A percentile compares a stretch with the other conserved stretches of the same genome.
These are phyloP conservation scores for Fusarium sp. DNA, from an alignment of 2,329 filamentous ascomycete species.

Conservation along the genomic window DNA sequence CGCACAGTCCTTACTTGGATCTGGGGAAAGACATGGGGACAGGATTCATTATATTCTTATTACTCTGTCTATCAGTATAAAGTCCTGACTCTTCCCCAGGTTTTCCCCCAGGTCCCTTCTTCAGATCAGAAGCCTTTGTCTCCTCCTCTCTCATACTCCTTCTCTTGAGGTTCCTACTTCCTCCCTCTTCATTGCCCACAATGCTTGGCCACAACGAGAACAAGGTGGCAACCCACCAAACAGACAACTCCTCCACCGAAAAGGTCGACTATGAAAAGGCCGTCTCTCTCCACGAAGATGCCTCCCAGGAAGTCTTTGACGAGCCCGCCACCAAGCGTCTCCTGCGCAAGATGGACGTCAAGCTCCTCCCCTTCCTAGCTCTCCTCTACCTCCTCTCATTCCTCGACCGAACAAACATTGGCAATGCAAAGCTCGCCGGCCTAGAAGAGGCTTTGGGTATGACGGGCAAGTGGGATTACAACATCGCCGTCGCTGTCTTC, in stretches of 20 bases:
- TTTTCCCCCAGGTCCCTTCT: slow-evolving; percentile 26
- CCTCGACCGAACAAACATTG: slow-evolving; percentile 56
- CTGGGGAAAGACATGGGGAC: slow-evolving; percentile 21
- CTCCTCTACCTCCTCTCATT: slow-evolving; percentile 70
- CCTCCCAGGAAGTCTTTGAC: slow-evolving; percentile 47
- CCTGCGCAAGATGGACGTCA: slow-evolving; percentile 64
- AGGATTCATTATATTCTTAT: neutral
- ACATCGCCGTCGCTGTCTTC: slow-evolving; percentile 61
- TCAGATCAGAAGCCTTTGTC: slow-evolving; percentile 41
- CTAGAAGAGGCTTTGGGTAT: slow-evolving; percentile 54
- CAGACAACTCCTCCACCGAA: slow-evolving; percentile 45
- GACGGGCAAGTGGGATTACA: slow-evolving; percentile 52
- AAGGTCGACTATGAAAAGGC: slow-evolving; percentile 47
- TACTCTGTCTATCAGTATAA: slow-evolving; percentile 26
- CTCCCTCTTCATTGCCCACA: slow-evolving; percentile 13
- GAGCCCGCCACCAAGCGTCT: slow-evolving; percentile 60
- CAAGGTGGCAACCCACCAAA: slow-evolving; percentile 23
- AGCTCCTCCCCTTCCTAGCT: slow-evolving; percentile 69
- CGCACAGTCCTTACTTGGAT: neutral
- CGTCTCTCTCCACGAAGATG: slow-evolving; percentile 43
- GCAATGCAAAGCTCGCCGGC: slow-evolving; percentile 71
- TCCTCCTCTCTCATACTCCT: slow-evolving; percentile 30
- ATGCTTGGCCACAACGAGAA: slow-evolving; percentile 35
- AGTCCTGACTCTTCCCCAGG: slow-evolving; percentile 42
- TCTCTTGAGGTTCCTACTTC: slow-evolving; percentile 14